A percentile compares a stretch with the other conserved stretches of the same genome.
These are phyloP conservation scores for Fragosphaeria purpurea DNA, from an alignment of 2,329 filamentous ascomycete genomes.

Conservation along the genomic window DNA sequence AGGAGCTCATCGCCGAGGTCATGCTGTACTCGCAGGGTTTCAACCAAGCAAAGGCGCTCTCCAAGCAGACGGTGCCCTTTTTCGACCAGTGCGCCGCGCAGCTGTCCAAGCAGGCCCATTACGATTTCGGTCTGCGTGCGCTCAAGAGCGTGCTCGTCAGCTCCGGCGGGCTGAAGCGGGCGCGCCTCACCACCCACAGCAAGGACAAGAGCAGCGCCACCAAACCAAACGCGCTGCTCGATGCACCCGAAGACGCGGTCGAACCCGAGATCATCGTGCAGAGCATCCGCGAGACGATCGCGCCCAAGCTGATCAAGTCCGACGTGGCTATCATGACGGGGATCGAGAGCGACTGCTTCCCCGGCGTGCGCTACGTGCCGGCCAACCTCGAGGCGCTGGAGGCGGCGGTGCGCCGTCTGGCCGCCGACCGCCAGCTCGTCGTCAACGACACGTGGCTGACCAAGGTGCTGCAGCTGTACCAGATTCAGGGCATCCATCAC, in stretches of 20 bases:
- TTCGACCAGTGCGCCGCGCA: slow-evolving; percentile 79
- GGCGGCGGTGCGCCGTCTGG: slow-evolving; percentile 70
- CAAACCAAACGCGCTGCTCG: background rate
- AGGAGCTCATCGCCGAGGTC: slow-evolving; percentile 97
- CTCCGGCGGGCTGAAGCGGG: slow-evolving; percentile 88
- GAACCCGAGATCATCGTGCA: slow-evolving; percentile 98
- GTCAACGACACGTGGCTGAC: slow-evolving; percentile 95
- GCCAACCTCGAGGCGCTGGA: slow-evolving; percentile 75
- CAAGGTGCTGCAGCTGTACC: slow-evolving; percentile 91
- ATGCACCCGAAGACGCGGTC: slow-evolving; percentile 58
- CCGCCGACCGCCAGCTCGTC: slow-evolving; percentile 75
- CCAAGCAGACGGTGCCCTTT: slow-evolving; percentile 94
- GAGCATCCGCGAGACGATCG: slow-evolving; percentile 95
- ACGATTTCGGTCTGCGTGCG: slow-evolving; percentile 95
- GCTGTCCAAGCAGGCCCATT: slow-evolving; percentile 94
- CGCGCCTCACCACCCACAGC: slow-evolving; percentile 52
- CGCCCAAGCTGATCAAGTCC: slow-evolving; percentile 85
- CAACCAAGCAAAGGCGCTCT: slow-evolving; percentile 86
- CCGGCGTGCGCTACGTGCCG: slow-evolving; percentile 84
- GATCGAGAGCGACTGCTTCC: slow-evolving; percentile 81
- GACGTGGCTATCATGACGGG: slow-evolving; percentile 82
- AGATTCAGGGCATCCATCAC: slow-evolving; percentile 96
- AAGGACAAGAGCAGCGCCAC: background rate
- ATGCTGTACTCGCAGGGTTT: slow-evolving; percentile 99
- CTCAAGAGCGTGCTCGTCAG: slow-evolving; percentile 98